Evolutionary conservation across 2,329 filamentous ascomycete genomes (phyloP).

Genomic region (Septoria petroselini): DNA sequence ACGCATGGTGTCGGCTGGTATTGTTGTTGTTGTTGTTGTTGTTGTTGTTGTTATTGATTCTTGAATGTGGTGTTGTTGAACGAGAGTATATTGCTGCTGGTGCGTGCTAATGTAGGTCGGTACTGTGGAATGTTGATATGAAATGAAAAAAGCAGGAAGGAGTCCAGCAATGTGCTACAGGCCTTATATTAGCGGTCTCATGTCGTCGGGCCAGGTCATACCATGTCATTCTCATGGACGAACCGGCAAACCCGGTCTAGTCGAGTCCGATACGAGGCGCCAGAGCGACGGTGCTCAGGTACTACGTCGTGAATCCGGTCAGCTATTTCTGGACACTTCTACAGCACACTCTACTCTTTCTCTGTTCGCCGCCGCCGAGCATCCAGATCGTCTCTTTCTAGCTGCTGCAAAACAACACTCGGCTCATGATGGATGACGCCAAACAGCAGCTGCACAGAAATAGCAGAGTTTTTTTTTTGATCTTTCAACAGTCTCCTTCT

Average conservation of each 20-base stretch:
- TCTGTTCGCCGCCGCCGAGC: neutral
- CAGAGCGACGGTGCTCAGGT: neutral
- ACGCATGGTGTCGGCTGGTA: conserved; percentile 15
- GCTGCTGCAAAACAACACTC: too few relatives aligned
- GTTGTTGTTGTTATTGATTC: neutral
- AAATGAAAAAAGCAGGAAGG: neutral
- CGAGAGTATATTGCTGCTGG: neutral
- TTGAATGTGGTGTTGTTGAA: too few relatives aligned
- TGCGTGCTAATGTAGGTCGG: too few relatives aligned
- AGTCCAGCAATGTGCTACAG: neutral
- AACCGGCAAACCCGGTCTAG: neutral
- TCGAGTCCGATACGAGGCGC: neutral
- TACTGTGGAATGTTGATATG: neutral
- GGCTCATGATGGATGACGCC: too few relatives aligned
- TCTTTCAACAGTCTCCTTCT: too few relatives aligned
- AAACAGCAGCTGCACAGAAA: neutral
- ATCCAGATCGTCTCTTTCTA: neutral
- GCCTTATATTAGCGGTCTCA: neutral
- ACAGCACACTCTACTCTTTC: neutral
- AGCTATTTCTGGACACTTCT: neutral
- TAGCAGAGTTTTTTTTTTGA: neutral
- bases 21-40: neutral
- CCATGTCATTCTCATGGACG: neutral
- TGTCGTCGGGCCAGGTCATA: neutral
- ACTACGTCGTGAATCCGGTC: neutral